Conservation (phyloP, 768 basidiomycete species). For the Suillus spraguei region DNA sequence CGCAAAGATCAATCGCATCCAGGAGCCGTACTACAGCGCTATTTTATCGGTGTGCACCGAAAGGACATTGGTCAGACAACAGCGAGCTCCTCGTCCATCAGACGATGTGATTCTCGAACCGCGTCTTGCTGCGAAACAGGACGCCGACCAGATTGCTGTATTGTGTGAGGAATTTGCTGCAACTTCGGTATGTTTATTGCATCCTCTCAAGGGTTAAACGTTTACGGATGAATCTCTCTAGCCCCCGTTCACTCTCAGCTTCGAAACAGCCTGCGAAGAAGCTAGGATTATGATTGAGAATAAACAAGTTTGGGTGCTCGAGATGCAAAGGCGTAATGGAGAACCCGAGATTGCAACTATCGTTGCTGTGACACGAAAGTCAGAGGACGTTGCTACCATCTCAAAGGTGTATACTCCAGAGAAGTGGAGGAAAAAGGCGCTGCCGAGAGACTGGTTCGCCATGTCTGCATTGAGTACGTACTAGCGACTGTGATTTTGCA, state of each 20-base stretch:
- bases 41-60: constrained; percentile 57
- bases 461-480: constrained; percentile 57
- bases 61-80: constrained; percentile 35
- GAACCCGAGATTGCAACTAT: constrained; percentile 57
- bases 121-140: constrained; percentile 35
- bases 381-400: constrained; percentile 56
- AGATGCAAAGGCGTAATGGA: constrained; percentile 34
- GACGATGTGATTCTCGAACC: constrained; percentile 28
- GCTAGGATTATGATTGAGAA: constrained; percentile 50
- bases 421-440: constrained; percentile 53
- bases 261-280: constrained; percentile 47
- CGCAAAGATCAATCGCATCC: constrained; percentile 42
- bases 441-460: constrained; percentile 62
- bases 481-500: not conserved
- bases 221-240: constrained; percentile 21
- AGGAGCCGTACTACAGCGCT: constrained; percentile 62
- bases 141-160: constrained; percentile 40
- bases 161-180: constrained; percentile 59
- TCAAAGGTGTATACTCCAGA: constrained; percentile 73
- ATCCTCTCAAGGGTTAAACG: not conserved
- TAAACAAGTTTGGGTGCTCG: constrained; percentile 61
- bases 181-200: constrained; percentile 50
- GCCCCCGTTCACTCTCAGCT: constrained; percentile 57
- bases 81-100: not conserved
- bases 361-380: constrained; percentile 68